These are phyloP conservation scores for Fusarium coicis DNA, from an alignment of 2,329 filamentous ascomycete species.

Conservation along the genomic window DNA sequence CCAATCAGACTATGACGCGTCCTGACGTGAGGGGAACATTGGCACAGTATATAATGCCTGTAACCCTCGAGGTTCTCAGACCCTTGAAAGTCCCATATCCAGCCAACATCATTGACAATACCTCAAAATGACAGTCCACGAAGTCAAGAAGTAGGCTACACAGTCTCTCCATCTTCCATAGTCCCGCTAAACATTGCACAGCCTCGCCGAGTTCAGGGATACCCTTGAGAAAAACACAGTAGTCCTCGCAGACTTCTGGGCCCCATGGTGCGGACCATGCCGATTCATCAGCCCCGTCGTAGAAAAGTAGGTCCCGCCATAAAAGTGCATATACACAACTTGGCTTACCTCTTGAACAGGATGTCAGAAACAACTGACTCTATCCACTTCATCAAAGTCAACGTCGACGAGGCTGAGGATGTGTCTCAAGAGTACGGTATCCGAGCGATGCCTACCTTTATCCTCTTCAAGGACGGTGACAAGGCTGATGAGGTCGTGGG, in stretches of 20 bases:
- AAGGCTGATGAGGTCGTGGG: not conserved
- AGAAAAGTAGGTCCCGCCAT: not conserved
- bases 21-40: not conserved
- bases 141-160: not conserved
- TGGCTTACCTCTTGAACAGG: not conserved
- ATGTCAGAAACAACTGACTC: fast-evolving
- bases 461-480: not conserved
- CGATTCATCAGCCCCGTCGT: not conserved
- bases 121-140: not conserved
- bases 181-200: not conserved
- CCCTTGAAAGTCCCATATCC: too few species aligned
- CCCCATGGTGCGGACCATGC: conserved; percentile 20
- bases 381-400: not conserved
- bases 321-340: fast-evolving
- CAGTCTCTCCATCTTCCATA: fast-evolving
- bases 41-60: not conserved
- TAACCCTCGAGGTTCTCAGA: not conserved
- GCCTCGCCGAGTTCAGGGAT: not conserved
- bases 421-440: not conserved
- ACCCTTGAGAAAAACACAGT: not conserved
- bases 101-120: not conserved
- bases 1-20: not conserved
- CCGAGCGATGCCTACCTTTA: conserved; percentile 15
- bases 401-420: not conserved
- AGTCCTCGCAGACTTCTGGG: conserved; percentile 11